Evolutionary conservation across 176 grass and related monocot species (phyloP), one percentile per base, ranked within the genome.

Genomic region (Thinopyrum elongatum): DNA sequence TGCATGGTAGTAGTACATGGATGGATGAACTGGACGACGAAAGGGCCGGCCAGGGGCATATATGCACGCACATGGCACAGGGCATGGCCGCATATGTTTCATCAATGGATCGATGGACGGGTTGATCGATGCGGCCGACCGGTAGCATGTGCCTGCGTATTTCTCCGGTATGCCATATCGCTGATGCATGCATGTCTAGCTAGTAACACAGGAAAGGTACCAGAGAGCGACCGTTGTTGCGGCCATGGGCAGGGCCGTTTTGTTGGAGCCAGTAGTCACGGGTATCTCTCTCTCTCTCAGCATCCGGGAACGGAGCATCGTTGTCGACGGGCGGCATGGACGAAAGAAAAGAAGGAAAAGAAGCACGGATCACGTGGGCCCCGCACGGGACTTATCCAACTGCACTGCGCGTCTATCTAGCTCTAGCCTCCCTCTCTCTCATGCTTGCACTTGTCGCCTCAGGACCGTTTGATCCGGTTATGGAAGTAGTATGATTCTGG

Each of bases 221-320:
- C 33, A 47, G 34, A 13, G 68, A 74, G 38, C 70, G 38, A 39
- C 70, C 70, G 70, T 73, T 73, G 70, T 38, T 71, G 69, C 22
- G 33, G 8, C 33, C 67, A 16, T 26, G 70, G 39, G 23, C 70
- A 47, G 8, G 13, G 42, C 41, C 42, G 72, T 75, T 75, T 51
- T 75, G 42, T 51, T 75, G 72, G 41, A 74, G 71, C 42, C 16
- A 41, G 69, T 46, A 76, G 44, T 76, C 73, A 76, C 44, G 72
- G 72, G 72, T 21, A 73, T 67, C 15, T 46, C n/a, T 42, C 12
- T 74, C 71, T 73, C 11, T 73, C 36, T 14, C 5, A 15, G 6
- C 70, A 69, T 69, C 67, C 31, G 29, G 6, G 3, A 31, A 29
- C 31, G 23, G 41, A 38, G 38, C 44, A 47, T 74, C 71, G 23